These are phyloP conservation scores for Ambrosia trifida DNA, from an alignment of 129 eudicot species.

Conservation along the genomic window DNA sequence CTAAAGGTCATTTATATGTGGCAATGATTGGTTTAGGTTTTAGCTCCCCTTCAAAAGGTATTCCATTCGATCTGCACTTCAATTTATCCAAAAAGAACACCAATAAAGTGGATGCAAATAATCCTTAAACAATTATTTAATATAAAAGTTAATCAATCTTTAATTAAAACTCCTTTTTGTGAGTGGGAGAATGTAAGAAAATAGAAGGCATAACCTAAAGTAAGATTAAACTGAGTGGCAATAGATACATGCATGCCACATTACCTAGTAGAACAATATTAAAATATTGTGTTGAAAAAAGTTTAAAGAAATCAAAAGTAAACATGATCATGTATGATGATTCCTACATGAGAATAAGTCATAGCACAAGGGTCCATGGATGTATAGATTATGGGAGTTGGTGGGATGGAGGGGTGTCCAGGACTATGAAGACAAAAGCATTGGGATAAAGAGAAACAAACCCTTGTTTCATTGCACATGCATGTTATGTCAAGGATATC, in stretches of 20 bases:
- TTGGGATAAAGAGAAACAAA: conserved; percentile 37
- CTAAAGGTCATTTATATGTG: too few species aligned
- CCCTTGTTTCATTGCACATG: conserved; percentile 37
- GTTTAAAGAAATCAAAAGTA: conserved; percentile 16
- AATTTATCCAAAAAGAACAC: conserved; percentile 8
- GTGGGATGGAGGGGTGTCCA: conserved; percentile 27
- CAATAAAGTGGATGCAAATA: conserved; percentile 19
- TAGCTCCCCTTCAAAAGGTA: too few species aligned
- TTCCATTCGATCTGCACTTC: too few species aligned
- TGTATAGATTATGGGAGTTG: conserved; percentile 29
- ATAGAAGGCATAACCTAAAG: conserved; percentile 11
- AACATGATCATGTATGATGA: conserved; percentile 26
- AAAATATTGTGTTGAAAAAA: conserved; percentile 9
- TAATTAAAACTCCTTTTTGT: conserved; percentile 28
- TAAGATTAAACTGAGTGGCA: conserved; percentile 25
- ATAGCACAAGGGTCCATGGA: conserved; percentile 33
- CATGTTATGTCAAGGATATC: conserved; percentile 28
- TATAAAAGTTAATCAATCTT: conserved; percentile 26
- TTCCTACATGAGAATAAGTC: conserved; percentile 28
- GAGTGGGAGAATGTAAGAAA: conserved; percentile 29
- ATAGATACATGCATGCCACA: conserved; percentile 9
- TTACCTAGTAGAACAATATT: neutral
- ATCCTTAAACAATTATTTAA: neutral
- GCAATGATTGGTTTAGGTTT: too few species aligned
- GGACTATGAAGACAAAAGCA: conserved; percentile 37